Base-by-base conservation (phyloP, 257 asterid genomes). In the Henckelia pumila region DNA sequence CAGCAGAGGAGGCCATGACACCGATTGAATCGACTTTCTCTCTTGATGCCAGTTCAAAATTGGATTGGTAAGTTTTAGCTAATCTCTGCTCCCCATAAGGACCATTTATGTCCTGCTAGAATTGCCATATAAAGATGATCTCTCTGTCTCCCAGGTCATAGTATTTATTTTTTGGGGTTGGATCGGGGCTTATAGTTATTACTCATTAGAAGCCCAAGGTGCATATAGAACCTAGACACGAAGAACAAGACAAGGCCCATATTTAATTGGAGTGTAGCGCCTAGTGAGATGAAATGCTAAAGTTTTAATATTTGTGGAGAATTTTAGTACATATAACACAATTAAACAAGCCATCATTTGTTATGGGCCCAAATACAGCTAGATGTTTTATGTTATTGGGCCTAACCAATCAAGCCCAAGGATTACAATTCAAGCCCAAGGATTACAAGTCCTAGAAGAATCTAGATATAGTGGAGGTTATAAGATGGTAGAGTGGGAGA, bases 11-110 rank as follows among this genome's bases (percentile, higher is more conserved):
- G 79, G 99, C 99, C 29, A 94, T 94, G 97, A 91, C 97, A 16
- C 99, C 99, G 35, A 88, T 94, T 61, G 99, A 91, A 77, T 94
- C 97, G 29, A 94, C 97, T 16, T 94, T 94, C 79, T 91, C 97
- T 50, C 96, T 94, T n/a, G 99, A 94, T 58, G 96, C 82, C 75
- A 81, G 79, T 71, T 87, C 99, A 40, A 90, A 85, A 74, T 71
- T 94, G 85, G 88, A 91, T 82, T 93, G 99, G 97, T 90, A 87
- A 81, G 96, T 73, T 71, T 73, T 44, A 65, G 53, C 68, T 56
- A 35, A n/a, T n/a, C n/a, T n/a, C n/a, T n/a, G n/a, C n/a, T n/a
- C n/a, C n/a, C n/a, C n/a, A n/a, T n/a, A n/a, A n/a, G n/a, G n/a
- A n/a, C 20, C 63, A 50, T 37, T 47, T 22, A 8, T 64, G 60